These are phyloP conservation scores for Globisporangium middletonii DNA, from an alignment of 352 stramenopile genomes.

Conservation along the genomic window DNA sequence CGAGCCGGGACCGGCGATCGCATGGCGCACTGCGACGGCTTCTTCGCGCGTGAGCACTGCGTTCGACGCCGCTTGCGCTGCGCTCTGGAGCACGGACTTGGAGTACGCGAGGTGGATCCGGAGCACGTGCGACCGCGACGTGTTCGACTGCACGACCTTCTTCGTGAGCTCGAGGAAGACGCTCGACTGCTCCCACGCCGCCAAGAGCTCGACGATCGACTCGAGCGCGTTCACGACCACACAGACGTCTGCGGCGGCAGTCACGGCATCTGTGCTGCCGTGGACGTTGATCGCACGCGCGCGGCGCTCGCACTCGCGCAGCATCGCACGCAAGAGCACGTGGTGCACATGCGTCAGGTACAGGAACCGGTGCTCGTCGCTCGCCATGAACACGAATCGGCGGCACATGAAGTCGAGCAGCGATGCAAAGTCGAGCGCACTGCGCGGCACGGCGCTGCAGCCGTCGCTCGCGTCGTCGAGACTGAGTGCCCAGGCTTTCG, in stretches of 20 bases:
- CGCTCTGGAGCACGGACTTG: conserved; percentile 35
- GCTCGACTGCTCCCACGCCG: conserved; percentile 55
- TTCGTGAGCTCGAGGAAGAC: conserved; percentile 64
- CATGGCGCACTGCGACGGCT: conserved; percentile 59
- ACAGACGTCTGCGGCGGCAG: conserved; percentile 24
- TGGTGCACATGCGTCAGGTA: conserved; percentile 73
- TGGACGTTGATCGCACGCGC: conserved; percentile 6
- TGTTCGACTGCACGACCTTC: conserved; percentile 49
- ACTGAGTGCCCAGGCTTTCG: conserved; percentile 6
- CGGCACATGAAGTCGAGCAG: conserved; percentile 66
- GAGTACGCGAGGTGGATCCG: conserved; percentile 62
- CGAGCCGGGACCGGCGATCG: conserved; percentile 51
- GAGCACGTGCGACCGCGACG: conserved; percentile 45
- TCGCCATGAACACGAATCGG: conserved; percentile 56
- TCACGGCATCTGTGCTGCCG: not conserved
- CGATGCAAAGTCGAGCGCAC: conserved; percentile 32
- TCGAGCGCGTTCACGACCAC: conserved; percentile 44
- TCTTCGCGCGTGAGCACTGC: conserved; percentile 62
- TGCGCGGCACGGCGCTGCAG: conserved; percentile 6
- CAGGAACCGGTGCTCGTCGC: conserved; percentile 63
- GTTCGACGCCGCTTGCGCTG: conserved; percentile 35
- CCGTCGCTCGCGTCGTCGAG: not conserved
- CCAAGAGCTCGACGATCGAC: conserved; percentile 30
- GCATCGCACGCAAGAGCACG: conserved; percentile 30
- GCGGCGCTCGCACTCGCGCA: conserved; percentile 12